phyloP scores from a whole-genome alignment of 306 rosid species.

The Biancaea sappan region DNA sequence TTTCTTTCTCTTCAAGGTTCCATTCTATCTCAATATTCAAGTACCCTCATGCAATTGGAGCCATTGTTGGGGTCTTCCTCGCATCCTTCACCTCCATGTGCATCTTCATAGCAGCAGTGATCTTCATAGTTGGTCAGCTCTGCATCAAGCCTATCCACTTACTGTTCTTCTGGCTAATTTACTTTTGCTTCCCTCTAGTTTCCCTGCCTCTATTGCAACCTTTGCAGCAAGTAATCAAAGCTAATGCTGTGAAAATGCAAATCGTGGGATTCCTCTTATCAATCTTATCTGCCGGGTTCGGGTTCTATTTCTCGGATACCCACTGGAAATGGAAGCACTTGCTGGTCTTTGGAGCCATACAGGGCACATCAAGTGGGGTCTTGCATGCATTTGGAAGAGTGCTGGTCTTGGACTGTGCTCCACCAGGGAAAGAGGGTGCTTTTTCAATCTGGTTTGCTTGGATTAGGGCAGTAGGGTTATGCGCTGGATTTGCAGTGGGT shows the following conservation, averaged over 20 bases:
- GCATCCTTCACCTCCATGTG: constrained; percentile 67
- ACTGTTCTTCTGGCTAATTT: constrained; percentile 67
- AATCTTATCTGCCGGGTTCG: constrained; percentile 52
- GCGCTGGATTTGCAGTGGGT: constrained; percentile 60
- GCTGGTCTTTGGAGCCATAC: constrained; percentile 57
- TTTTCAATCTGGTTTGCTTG: constrained; percentile 71
- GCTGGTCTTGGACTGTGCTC: constrained; percentile 61
- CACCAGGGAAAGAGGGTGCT: constrained; percentile 65
- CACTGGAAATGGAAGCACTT: constrained; percentile 49
- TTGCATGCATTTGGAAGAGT: constrained; percentile 68
- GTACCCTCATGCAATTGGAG: constrained; percentile 66
- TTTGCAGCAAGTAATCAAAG: constrained; percentile 48
- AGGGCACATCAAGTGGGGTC: constrained; percentile 60
- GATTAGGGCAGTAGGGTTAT: constrained; percentile 56
- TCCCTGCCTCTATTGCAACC: constrained; percentile 67
- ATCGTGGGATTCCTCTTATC: constrained; percentile 60
- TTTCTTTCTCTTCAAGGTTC: constrained; percentile 29
- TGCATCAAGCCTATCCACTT: constrained; percentile 60
- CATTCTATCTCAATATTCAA: constrained; percentile 47
- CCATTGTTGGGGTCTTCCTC: constrained; percentile 48
- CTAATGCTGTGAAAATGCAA: constrained; percentile 65
- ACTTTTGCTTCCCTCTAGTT: constrained; percentile 62
- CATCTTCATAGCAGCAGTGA: constrained; percentile 57
- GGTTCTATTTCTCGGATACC: constrained; percentile 45
- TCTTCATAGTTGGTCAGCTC: constrained; percentile 64